Percentiles rank a stretch among this genome's conserved stretches.
Conservation (phyloP, 2,329 filamentous ascomycete species). For the Paraconiothyrium sp. region DNA sequence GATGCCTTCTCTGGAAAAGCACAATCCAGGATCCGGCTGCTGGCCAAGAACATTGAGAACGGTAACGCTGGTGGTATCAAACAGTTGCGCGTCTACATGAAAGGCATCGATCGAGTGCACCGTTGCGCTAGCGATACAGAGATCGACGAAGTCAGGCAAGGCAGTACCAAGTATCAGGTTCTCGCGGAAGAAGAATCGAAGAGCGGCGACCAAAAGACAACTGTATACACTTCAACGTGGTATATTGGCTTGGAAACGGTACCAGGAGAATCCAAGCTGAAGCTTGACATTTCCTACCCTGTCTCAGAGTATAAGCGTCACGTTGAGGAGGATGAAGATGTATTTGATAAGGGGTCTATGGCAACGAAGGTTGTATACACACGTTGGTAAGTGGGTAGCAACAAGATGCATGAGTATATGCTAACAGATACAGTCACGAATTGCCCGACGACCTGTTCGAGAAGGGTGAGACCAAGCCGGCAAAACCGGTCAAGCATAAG, state of each 20-base stretch:
- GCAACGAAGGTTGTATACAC: conserved; percentile 80
- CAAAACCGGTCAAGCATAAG: conserved; percentile 54
- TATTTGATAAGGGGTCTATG: not conserved
- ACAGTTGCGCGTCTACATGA: conserved; percentile 89
- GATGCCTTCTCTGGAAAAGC: conserved; percentile 90
- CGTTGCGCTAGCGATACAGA: conserved; percentile 70
- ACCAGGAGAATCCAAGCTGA: conserved; percentile 62
- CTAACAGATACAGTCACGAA: conserved; percentile 70
- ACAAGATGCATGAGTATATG: not conserved
- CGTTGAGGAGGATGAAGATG: conserved; percentile 71
- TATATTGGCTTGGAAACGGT: conserved; percentile 89
- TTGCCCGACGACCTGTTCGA: conserved; percentile 91
- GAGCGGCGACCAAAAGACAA: conserved; percentile 47
- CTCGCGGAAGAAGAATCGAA: conserved; percentile 53
- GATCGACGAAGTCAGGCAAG: conserved; percentile 69
- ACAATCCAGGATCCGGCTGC: conserved; percentile 88
- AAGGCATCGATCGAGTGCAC: conserved; percentile 87
- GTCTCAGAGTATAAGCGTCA: conserved; percentile 87
- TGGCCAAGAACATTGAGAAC: conserved; percentile 84
- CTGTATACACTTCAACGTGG: conserved; percentile 87
- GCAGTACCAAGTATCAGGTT: conserved; percentile 69
- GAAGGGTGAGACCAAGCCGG: conserved; percentile 70
- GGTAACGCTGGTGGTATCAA: conserved; percentile 75
- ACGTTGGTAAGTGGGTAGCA: conserved; percentile 73
- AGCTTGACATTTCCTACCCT: conserved; percentile 80